Percentiles rank a stretch among this genome's conserved stretches.
phyloP scores from a whole-genome alignment of 2,329 filamentous ascomycete genomes.

The Colletotrichum sp. region DNA sequence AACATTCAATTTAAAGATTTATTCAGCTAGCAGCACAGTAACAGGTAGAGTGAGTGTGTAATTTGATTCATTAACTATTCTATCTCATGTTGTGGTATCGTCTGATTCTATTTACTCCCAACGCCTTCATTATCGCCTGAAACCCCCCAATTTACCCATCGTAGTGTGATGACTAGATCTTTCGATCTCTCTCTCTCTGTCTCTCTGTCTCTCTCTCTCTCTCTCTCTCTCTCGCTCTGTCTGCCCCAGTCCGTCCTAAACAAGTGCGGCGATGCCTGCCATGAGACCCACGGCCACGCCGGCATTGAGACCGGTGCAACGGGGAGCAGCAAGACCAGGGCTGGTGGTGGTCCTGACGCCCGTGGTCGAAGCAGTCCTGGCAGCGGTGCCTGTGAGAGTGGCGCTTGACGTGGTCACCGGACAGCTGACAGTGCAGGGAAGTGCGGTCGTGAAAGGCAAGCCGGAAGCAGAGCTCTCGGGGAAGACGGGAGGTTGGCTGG shows the following conservation, averaged over 20 bases:
- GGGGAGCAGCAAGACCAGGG: background rate
- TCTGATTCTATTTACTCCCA: background rate
- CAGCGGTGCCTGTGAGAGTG: conserved; percentile 24
- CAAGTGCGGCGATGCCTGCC: conserved; percentile 6
- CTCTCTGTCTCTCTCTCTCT: background rate
- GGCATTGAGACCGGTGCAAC: background rate
- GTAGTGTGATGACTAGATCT: background rate
- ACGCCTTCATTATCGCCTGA: background rate
- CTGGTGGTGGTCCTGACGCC: conserved; percentile 27
- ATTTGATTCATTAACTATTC: background rate
- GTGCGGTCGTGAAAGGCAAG: conserved; percentile 43
- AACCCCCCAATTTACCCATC: background rate
- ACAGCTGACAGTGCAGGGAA: conserved; percentile 47
- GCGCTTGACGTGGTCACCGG: conserved; percentile 33
- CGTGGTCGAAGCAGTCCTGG: conserved; percentile 26
- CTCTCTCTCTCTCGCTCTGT: background rate
- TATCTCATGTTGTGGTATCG: background rate
- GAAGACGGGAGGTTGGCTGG: conserved; percentile 39
- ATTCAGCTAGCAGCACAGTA: too few species aligned
- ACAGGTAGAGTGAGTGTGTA: background rate
- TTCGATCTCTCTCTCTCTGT: background rate
- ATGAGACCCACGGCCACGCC: background rate
- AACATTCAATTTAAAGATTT: fast-evolving
- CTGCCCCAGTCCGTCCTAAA: background rate
- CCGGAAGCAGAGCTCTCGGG: conserved; percentile 22